Percentiles rank a stretch among this genome's conserved stretches.
Conservation (phyloP, 1,284 basidiomycete genomes). For the Lignosus rhinocerotis region DNA sequence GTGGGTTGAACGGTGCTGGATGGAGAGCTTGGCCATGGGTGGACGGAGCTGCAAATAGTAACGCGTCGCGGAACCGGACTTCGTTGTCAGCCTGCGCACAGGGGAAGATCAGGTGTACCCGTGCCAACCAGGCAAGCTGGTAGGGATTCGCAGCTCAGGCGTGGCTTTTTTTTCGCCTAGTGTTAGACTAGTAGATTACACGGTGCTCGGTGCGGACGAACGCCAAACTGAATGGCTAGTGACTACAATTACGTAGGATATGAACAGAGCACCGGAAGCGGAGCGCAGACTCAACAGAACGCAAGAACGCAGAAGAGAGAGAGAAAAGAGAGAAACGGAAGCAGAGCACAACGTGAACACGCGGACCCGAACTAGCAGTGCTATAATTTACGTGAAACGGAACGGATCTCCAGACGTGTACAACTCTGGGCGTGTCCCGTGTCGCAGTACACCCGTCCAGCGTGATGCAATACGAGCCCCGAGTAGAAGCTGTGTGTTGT, state of each 20-base stretch:
- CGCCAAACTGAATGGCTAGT: neutral
- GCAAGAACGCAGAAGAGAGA: neutral
- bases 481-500: neutral
- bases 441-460: neutral
- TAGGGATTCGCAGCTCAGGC: no score
- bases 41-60: no score
- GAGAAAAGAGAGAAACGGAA: neutral
- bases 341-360: neutral
- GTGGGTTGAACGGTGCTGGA: no score
- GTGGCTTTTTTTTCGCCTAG: no score
- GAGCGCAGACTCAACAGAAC: neutral
- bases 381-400: conserved; percentile 11
- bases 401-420: neutral
- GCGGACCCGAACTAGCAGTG: conserved; percentile 5
- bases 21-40: no score
- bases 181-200: neutral
- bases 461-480: neutral
- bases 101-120: no score
- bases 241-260: conserved; percentile 20
- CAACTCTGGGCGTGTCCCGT: neutral
- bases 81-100: no score
- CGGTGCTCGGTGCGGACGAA: conserved; percentile 11
- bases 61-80: no score
- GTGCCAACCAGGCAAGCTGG: no score
- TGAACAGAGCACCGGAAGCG: neutral